phyloP scores from a whole-genome alignment of 257 asterid genomes.

The Primulina eburnea region DNA sequence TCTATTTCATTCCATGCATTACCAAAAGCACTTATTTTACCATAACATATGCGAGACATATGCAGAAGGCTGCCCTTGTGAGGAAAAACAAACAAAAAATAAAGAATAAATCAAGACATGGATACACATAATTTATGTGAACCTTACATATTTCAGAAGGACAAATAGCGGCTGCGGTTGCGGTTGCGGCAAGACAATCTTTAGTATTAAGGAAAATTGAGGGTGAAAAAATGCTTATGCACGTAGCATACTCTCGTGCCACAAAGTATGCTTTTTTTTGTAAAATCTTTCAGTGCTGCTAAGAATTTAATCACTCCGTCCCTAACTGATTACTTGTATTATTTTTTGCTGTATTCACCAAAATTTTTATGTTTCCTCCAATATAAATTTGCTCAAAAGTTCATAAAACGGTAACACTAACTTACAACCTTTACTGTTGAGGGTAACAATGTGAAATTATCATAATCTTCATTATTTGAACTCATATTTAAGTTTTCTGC shows the following conservation, averaged over 20 bases:
- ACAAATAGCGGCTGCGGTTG: neutral
- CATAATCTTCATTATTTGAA: neutral
- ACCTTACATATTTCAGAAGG: neutral
- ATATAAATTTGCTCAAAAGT: neutral
- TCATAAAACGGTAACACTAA: neutral
- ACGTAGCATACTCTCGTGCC: neutral
- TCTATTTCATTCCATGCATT: neutral
- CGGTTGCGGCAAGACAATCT: neutral
- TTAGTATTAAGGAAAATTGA: too few relatives aligned
- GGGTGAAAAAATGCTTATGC: neutral
- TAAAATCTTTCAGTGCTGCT: neutral
- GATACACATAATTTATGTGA: neutral
- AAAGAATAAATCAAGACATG: neutral
- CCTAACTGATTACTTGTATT: neutral
- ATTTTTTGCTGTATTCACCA: neutral
- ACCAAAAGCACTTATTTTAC: neutral
- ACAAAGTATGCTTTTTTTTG: slow-evolving; percentile 7
- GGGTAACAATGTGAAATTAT: neutral
- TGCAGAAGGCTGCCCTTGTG: neutral
- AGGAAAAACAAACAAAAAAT: neutral
- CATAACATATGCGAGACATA: neutral
- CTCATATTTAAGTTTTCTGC: neutral
- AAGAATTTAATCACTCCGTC: neutral
- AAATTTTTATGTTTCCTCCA: neutral
- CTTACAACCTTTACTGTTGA: neutral